Evolutionary conservation across 2,329 filamentous ascomycete species (phyloP), one percentile per base, ranked within the genome.

Genomic region (Colletotrichum paranaense): DNA sequence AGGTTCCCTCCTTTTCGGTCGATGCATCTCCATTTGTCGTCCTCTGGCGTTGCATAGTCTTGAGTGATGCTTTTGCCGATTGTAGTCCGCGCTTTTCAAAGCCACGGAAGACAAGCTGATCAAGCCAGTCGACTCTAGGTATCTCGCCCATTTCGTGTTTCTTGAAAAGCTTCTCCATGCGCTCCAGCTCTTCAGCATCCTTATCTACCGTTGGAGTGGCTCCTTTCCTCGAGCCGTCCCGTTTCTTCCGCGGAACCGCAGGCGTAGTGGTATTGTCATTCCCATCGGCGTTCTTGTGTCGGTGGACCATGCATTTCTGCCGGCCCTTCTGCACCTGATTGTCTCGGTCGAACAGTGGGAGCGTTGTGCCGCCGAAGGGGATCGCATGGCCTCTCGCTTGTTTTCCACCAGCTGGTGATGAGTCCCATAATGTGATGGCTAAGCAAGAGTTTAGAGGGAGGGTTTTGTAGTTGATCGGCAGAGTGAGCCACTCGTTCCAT

Each of bases 141-240:
- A 99, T 96, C 81, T 99, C 97, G 22, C 95, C 95, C 93, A 98
- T 97, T 80, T 99, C 97, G 80, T 98, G 97, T 83, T 98, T 97
- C 84, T 99, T 99, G 80, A 99, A 93, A 26, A 98, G 83, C 67
- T 91, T 92, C 79, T 98, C 95, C 77, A 99, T 89, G 22, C 97
- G 89, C 78, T 98, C 95, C 74, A 98, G 88, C 82, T 99, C 97
- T 66, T 94, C 92, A n/a, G 85, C 85, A 73, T 97, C 91, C 77
- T 92, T 92, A 70, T 93, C 91, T n/a, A 90, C 84, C 0, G 85
- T 81, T 2, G 87, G 84, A 1, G 87, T 83, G 1, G 85, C 84
- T 5, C 85, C 86, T 53, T 86, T 88, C 68, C 84, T 87, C 2
- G 85, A 83, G 5, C 42, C 35, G 32, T 87, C 86, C 63, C 88